A percentile compares a stretch with the other conserved stretches of the same genome.
phyloP scores from a whole-genome alignment of 2,329 filamentous ascomycete species.

The Camillea tinctor region DNA sequence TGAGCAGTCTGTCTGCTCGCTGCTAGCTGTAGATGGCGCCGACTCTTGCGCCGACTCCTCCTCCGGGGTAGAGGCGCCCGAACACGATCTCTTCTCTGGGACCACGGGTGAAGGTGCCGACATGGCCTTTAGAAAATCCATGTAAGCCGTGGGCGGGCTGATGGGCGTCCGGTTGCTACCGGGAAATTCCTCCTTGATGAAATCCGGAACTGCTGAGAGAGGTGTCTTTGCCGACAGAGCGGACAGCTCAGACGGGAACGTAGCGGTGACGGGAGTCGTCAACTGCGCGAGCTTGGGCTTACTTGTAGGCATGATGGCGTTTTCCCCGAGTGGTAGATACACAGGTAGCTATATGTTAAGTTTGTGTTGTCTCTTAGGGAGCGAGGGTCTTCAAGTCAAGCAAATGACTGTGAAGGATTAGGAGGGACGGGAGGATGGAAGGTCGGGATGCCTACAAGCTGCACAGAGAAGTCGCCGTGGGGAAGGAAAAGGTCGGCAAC shows the following conservation, averaged over 20 bases:
- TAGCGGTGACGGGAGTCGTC: constrained; percentile 61
- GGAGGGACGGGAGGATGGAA: constrained; percentile 22
- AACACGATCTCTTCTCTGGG: constrained; percentile 53
- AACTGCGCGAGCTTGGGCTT: constrained; percentile 63
- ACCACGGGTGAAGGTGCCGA: constrained; percentile 69
- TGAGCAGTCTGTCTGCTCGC: constrained; percentile 54
- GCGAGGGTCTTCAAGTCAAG: constrained; percentile 39
- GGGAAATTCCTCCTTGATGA: constrained; percentile 63
- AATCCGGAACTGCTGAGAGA: constrained; percentile 55
- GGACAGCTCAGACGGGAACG: constrained; percentile 59
- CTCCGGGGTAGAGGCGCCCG: constrained; percentile 49
- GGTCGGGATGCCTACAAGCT: constrained; percentile 33
- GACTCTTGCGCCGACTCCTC: constrained; percentile 44
- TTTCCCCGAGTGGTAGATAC: constrained; percentile 10
- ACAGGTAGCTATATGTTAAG: constrained; percentile 9
- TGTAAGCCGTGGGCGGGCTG: constrained; percentile 84
- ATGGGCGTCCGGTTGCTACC: constrained; percentile 78
- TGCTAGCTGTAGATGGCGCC: constrained; percentile 55
- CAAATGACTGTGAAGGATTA: constrained; percentile 41
- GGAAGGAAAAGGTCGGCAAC: constrained; percentile 33
- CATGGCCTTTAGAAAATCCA: constrained; percentile 87
- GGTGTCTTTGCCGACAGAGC: constrained; percentile 69
- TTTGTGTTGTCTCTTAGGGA: constrained; percentile 13
- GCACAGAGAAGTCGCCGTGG: constrained; percentile 39
- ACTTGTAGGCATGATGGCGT: constrained; percentile 46